A percentile compares a stretch with the other conserved stretches of the same genome.
Conservation (phyloP, 2,329 filamentous ascomycete species). For the Uncinocarpus reesii region DNA sequence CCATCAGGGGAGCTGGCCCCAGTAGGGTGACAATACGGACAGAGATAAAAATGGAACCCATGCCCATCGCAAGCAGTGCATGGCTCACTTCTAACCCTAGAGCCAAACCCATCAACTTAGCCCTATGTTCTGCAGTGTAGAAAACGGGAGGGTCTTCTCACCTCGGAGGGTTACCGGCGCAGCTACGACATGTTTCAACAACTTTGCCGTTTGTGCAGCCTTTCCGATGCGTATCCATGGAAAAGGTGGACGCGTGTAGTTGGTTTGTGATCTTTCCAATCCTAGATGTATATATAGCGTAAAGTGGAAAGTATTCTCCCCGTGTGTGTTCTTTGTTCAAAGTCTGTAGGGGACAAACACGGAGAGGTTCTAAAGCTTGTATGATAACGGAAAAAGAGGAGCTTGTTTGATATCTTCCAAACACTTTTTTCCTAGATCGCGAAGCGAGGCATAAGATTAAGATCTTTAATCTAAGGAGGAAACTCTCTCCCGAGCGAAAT, state of each 20-base stretch:
- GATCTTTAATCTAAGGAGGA: too few relatives aligned
- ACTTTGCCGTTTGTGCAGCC: constrained; percentile 29
- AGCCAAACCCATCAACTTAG: not conserved
- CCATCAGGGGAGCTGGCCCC: not conserved
- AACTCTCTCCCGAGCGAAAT: too few relatives aligned
- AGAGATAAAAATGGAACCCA: constrained; percentile 11
- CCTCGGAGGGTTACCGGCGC: constrained; percentile 32
- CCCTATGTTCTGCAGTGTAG: not conserved
- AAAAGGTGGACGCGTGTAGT: not conserved
- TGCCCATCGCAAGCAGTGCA: constrained; percentile 14
- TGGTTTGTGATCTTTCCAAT: not conserved
- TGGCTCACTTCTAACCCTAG: constrained; percentile 5
- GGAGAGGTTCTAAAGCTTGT: not conserved
- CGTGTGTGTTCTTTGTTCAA: not conserved
- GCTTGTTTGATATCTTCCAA: too few relatives aligned
- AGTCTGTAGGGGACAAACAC: not conserved
- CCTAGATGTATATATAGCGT: too few relatives aligned
- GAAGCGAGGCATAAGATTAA: too few relatives aligned
- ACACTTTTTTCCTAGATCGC: too few relatives aligned
- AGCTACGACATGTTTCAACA: constrained; percentile 28
- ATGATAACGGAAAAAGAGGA: too few relatives aligned
- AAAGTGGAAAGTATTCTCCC: too few relatives aligned
- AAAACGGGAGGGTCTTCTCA: constrained; percentile 14
- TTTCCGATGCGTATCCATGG: not conserved
- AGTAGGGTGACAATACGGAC: constrained; percentile 7